Evolutionary conservation across 768 basidiomycete species (phyloP).

Genomic region (Leccinum boreale): DNA sequence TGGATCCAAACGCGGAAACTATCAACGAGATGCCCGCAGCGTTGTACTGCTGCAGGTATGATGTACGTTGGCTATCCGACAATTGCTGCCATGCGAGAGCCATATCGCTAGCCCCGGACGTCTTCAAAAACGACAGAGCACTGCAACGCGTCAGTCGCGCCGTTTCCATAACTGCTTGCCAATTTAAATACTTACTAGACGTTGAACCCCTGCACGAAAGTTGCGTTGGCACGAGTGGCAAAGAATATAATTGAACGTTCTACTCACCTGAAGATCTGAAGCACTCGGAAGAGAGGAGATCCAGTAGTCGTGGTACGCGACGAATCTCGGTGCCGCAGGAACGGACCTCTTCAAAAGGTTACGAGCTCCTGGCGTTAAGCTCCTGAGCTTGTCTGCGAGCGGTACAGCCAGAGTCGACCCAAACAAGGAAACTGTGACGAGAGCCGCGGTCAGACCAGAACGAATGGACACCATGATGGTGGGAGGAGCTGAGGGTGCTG

Average conservation of each 20-base stretch:
- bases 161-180: not conserved
- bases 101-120: slow-evolving; percentile 41
- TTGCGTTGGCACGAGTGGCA: not conserved
- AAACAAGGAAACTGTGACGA: slow-evolving; percentile 4
- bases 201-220: slow-evolving; percentile 28
- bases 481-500: too few species aligned
- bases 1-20: slow-evolving; percentile 51
- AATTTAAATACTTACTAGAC: slow-evolving; percentile 26
- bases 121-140: slow-evolving; percentile 40
- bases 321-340: slow-evolving; percentile 48
- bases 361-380: slow-evolving; percentile 16
- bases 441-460: not conserved
- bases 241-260: not conserved
- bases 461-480: slow-evolving; percentile 10
- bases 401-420: slow-evolving; percentile 9
- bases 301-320: slow-evolving; percentile 39
- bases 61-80: slow-evolving; percentile 33
- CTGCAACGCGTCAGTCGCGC: slow-evolving; percentile 15
- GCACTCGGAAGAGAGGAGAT: slow-evolving; percentile 41
- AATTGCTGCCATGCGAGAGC: slow-evolving; percentile 42
- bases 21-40: slow-evolving; percentile 54
- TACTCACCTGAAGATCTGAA: slow-evolving; percentile 40
- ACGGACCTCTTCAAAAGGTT: slow-evolving; percentile 12
- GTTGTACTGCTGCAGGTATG: slow-evolving; percentile 45
- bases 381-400: slow-evolving; percentile 13